Base-by-base conservation (phyloP, 495 filamentous ascomycete genomes). In the Aspergillus egyptiacus region DNA sequence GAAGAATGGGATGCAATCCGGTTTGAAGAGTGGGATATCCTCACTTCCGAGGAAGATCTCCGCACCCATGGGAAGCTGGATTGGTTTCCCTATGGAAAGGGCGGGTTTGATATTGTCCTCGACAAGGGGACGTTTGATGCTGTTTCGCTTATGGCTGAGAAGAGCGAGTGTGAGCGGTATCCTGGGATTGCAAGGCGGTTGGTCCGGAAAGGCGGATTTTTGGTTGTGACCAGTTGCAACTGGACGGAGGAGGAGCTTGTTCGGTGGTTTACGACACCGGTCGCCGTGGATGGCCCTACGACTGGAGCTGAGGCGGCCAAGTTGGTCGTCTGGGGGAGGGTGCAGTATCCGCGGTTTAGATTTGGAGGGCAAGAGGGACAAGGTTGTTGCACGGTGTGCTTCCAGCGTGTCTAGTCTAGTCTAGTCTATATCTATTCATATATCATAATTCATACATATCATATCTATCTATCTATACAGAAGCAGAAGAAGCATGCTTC, bases 41-140 rank as follows among this genome's bases (percentile, higher is more conserved):
- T 96, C 1, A 62, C 41, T 5, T 66, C 64, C 1, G 58, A 59
- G 7, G 73, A 76, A 11, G 23, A 64, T 1, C 47, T 80, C 0
- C 48, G 61, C 0, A 59, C 54, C 1, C 55, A 67, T n/a, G n/a
- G n/a, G 41, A 61, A 57, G 10, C 19, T 63, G 3, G 30, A 50
- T 50, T 62, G 67, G 65, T 67, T 68, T 54, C 54, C 70, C 19
- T 58, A 64, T 43, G 25, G 49, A 31, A 9, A 55, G 50, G 49
- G 63, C 8, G 79, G 82, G 0, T 96, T 89, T 63, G 89, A 96
- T 68, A 77, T 96, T 0, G 84, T 95, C 0, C 75, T 96, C 5
- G 93, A 98, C 67, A 98, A 98, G 63, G 93, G 93, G 19, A 98
- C 93, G 1, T 98, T 96, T 68, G 93, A 98, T 74, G 93, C 93